A percentile compares a stretch with the other conserved stretches of the same genome.
These are phyloP conservation scores for Cylindrotheca closterium DNA, from an alignment of 108 stramenopile genomes.

Conservation along the genomic window DNA sequence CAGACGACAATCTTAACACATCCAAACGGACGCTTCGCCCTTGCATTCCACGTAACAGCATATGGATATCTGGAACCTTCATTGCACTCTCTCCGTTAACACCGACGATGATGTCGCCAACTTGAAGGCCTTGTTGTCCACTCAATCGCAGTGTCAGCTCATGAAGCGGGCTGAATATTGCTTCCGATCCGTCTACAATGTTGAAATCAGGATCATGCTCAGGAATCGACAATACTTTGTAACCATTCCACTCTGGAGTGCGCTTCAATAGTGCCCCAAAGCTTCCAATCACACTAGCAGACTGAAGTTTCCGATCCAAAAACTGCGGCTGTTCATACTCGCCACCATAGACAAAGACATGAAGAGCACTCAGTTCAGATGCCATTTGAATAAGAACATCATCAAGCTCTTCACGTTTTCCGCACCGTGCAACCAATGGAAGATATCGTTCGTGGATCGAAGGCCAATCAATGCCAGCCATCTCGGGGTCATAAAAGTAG, in stretches of 20 bases:
- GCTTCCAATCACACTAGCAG: constrained; percentile 51
- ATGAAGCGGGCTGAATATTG: constrained; percentile 64
- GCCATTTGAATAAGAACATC: constrained; percentile 78
- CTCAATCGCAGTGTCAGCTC: constrained; percentile 43
- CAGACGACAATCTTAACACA: constrained; percentile 52
- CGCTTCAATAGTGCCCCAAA: constrained; percentile 61
- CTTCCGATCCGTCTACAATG: constrained; percentile 37
- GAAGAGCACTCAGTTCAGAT: constrained; percentile 70
- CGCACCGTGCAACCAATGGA: constrained; percentile 54
- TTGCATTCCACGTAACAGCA: constrained; percentile 56
- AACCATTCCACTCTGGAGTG: constrained; percentile 62
- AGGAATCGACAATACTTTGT: constrained; percentile 47
- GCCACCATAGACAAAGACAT: constrained; percentile 77
- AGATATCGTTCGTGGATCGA: constrained; percentile 56
- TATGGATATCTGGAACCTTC: constrained; percentile 61
- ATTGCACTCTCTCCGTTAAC: constrained; percentile 76
- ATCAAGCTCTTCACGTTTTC: constrained; percentile 73
- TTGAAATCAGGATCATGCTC: constrained; percentile 70
- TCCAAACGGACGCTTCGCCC: constrained; percentile 59
- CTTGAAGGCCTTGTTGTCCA: constrained; percentile 59
- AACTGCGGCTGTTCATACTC: constrained; percentile 59
- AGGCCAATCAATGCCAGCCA: constrained; percentile 63
- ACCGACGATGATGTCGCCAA: constrained; percentile 72
- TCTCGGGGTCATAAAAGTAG: constrained; percentile 67
- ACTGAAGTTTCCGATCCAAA: constrained; percentile 18